These are phyloP conservation scores for Lipomyces japonicus DNA, from an alignment of 805 yeast species.

Conservation along the genomic window DNA sequence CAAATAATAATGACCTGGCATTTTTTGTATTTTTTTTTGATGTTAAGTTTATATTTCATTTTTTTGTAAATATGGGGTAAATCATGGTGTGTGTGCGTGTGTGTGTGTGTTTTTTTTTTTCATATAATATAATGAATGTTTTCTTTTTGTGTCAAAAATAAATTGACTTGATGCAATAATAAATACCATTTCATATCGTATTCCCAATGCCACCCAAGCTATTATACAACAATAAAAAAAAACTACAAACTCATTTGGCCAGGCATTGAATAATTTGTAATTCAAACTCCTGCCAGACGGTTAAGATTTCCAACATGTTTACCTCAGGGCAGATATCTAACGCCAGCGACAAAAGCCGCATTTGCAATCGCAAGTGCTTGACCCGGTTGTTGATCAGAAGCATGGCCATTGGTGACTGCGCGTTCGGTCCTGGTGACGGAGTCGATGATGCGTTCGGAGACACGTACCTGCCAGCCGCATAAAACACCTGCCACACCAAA, in stretches of 20 bases:
- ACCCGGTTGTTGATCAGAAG: constrained; percentile 40
- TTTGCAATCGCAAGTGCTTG: constrained; percentile 47
- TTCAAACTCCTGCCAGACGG: constrained; percentile 51
- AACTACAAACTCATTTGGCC: not conserved
- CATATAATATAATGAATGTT: not conserved
- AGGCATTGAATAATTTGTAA: constrained; percentile 16
- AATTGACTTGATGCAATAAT: not conserved
- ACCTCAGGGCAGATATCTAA: constrained; percentile 52
- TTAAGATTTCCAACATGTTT: constrained; percentile 52
- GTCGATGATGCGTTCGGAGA: constrained; percentile 42
- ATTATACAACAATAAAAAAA: not conserved
- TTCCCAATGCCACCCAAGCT: too few species aligned
- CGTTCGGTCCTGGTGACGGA: constrained; percentile 11
- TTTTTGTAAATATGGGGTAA: not conserved
- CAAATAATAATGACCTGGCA: not conserved
- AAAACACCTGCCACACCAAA: constrained; percentile 62
- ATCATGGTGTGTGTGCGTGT: not conserved
- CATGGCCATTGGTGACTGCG: constrained; percentile 6
- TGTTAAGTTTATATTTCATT: not conserved
- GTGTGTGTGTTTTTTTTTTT: not conserved
- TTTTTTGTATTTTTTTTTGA: not conserved
- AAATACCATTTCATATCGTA: too few species aligned
- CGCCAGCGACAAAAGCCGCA: constrained; percentile 51
- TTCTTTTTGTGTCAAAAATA: not conserved
- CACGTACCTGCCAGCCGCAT: constrained; percentile 63